phyloP scores from a whole-genome alignment of 495 filamentous ascomycete genomes.

The Penicillium lividum region DNA sequence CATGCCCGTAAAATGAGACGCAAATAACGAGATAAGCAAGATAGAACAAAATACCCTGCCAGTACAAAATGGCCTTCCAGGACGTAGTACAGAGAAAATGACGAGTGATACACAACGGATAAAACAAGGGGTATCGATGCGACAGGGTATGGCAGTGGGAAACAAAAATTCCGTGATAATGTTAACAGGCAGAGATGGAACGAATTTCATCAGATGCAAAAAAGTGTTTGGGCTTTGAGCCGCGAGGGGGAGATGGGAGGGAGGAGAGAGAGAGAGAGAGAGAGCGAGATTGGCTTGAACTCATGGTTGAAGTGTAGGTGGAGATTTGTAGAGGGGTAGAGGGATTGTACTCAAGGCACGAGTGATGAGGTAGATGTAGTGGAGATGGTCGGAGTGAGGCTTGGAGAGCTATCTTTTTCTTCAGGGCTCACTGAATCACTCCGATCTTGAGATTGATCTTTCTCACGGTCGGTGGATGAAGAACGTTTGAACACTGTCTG shows the following conservation, averaged over 20 bases:
- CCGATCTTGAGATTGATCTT: slow-evolving; percentile 33
- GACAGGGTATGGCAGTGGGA: slow-evolving; percentile 23
- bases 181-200: slow-evolving; percentile 18
- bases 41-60: slow-evolving; percentile 14
- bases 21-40: slow-evolving; percentile 2
- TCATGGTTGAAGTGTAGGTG: neutral
- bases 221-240: slow-evolving; percentile 7
- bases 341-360: slow-evolving; percentile 15
- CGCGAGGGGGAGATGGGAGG: neutral
- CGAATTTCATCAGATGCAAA: slow-evolving; percentile 25
- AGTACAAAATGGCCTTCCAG: slow-evolving; percentile 6
- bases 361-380: slow-evolving; percentile 42
- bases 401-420: slow-evolving; percentile 39
- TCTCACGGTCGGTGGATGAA: slow-evolving; percentile 48
- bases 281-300: neutral
- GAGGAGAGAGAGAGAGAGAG: neutral
- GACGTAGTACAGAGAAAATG: slow-evolving; percentile 6
- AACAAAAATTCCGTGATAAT: slow-evolving; percentile 19
- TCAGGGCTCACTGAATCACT: slow-evolving; percentile 37
- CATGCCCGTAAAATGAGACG: slow-evolving; percentile 13
- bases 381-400: slow-evolving; percentile 43
- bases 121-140: slow-evolving; percentile 32
- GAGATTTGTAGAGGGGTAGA: neutral
- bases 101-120: slow-evolving; percentile 15
- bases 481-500: slow-evolving; percentile 54